A percentile compares a stretch with the other conserved stretches of the same genome.
phyloP scores from a whole-genome alignment of 352 stramenopile genomes.

The Phytophthora agathidicida region DNA sequence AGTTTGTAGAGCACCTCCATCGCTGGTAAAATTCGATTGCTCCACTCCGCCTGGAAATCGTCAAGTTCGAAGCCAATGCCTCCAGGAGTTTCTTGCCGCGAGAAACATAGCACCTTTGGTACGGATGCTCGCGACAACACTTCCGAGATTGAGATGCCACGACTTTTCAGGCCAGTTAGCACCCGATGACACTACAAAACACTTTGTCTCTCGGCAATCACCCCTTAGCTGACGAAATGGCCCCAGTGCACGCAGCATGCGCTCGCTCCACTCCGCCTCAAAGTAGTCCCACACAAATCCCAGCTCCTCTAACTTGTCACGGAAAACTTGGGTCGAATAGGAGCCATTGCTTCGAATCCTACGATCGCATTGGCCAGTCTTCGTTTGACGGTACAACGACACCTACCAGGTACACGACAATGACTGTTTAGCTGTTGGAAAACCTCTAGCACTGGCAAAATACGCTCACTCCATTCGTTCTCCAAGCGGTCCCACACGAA shows the following conservation, averaged over 20 bases:
- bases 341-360: too few relatives aligned
- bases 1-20: constrained; percentile 38
- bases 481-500: constrained; percentile 50
- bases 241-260: constrained; percentile 45
- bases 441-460: constrained; percentile 42
- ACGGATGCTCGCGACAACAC: background rate
- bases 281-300: constrained; percentile 48
- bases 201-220: constrained; percentile 27
- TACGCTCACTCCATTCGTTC: constrained; percentile 40
- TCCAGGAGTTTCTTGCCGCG: background rate
- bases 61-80: background rate
- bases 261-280: constrained; percentile 42
- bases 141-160: constrained; percentile 35
- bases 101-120: background rate
- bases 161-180: constrained; percentile 35
- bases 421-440: constrained; percentile 37
- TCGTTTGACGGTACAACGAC: too few relatives aligned
- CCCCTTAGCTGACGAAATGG: constrained; percentile 30
- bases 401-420: too few relatives aligned
- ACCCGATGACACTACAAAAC: constrained; percentile 44
- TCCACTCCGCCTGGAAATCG: background rate
- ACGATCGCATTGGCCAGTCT: too few relatives aligned
- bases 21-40: constrained; percentile 36
- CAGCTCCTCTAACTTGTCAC: too few relatives aligned
- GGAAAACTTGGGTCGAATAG: too few relatives aligned